phyloP scores from a whole-genome alignment of 2,329 filamentous ascomycete genomes.

The Annulohypoxylon truncatum region DNA sequence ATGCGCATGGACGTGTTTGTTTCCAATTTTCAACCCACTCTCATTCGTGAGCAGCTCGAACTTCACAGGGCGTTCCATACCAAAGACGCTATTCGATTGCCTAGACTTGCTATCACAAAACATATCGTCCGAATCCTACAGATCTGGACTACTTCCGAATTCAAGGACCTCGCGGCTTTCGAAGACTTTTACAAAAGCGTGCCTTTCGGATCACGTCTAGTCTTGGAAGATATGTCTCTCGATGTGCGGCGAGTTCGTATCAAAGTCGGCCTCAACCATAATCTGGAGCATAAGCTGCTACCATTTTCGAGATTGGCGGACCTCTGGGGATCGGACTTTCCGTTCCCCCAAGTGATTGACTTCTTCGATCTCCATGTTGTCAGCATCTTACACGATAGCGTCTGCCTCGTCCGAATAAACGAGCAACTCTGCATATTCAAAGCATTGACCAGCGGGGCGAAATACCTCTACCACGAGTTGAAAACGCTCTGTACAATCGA shows the following conservation, averaged over 20 bases:
- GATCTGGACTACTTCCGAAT: conserved; percentile 58
- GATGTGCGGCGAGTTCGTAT: conserved; percentile 61
- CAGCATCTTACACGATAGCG: conserved; percentile 68
- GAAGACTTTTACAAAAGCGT: conserved; percentile 56
- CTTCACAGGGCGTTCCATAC: conserved; percentile 66
- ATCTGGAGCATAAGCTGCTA: conserved; percentile 65
- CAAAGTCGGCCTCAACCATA: conserved; percentile 61
- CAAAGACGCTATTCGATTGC: conserved; percentile 61
- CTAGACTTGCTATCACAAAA: conserved; percentile 62
- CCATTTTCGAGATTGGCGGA: conserved; percentile 55
- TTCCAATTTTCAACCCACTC: conserved; percentile 59
- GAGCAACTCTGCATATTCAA: conserved; percentile 65
- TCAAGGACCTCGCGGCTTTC: conserved; percentile 46
- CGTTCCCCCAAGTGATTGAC: conserved; percentile 61
- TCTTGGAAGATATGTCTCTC: conserved; percentile 63
- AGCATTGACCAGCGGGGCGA: conserved; percentile 66
- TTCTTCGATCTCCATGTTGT: conserved; percentile 62
- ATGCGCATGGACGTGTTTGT: conserved; percentile 70
- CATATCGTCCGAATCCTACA: conserved; percentile 67
- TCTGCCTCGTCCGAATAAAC: conserved; percentile 63
- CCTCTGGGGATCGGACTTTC: conserved; percentile 57
- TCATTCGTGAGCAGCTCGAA: conserved; percentile 60
- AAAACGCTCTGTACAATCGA: conserved; percentile 64
- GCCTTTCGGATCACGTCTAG: conserved; percentile 69
- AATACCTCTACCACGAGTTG: conserved; percentile 72